phyloP scores from a whole-genome alignment of 2,329 filamentous ascomycete genomes.

The Microdochium bolleyi region DNA sequence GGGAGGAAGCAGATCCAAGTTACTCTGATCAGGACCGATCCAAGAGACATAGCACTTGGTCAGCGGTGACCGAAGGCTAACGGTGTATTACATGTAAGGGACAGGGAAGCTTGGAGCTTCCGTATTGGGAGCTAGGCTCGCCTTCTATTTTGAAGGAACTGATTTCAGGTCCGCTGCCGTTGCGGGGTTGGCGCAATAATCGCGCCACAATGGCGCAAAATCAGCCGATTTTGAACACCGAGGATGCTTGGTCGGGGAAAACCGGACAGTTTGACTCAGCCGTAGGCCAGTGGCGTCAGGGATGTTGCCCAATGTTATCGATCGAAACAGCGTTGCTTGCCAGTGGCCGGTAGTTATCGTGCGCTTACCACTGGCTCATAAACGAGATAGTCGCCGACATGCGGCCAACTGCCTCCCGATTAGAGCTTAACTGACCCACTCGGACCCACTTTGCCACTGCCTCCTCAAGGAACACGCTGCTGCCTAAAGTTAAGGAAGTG shows the following conservation, averaged over 20 bases:
- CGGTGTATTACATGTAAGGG: not conserved
- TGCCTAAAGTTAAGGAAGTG: not conserved
- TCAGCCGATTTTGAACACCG: not conserved
- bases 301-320: not conserved
- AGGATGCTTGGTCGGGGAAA: not conserved
- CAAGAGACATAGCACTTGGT: not conserved
- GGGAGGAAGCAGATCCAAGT: not conserved
- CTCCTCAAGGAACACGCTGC: too few species aligned
- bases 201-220: not conserved
- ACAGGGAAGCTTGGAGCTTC: not conserved
- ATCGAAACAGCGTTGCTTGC: not conserved
- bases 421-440: not conserved
- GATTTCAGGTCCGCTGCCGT: not conserved
- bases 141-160: not conserved
- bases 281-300: not conserved
- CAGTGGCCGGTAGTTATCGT: not conserved
- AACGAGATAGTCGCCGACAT: too few species aligned
- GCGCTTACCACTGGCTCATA: too few species aligned
- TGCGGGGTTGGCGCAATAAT: not conserved
- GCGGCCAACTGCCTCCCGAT: not conserved
- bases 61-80: not conserved
- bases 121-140: not conserved
- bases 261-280: not conserved
- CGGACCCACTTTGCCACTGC: not conserved
- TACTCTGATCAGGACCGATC: not conserved